phyloP scores from a whole-genome alignment of 768 basidiomycete genomes.

The Termitomyces sp. region DNA sequence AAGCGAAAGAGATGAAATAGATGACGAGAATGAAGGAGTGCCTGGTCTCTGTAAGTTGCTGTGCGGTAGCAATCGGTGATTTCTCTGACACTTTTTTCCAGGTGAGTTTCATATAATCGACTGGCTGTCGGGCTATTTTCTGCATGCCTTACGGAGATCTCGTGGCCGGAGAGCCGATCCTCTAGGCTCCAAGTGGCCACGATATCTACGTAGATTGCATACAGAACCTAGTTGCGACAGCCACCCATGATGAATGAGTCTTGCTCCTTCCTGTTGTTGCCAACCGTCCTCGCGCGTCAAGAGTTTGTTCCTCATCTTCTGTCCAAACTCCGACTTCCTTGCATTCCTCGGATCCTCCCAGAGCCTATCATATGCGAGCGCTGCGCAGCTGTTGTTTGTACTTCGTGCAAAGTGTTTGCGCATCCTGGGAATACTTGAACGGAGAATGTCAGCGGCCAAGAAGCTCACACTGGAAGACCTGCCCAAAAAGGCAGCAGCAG shows the following conservation, averaged over 20 bases:
- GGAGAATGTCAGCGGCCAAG: conserved; percentile 42
- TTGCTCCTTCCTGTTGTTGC: conserved; percentile 52
- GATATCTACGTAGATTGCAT: conserved; percentile 47
- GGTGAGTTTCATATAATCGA: neutral
- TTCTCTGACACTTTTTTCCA: too few relatives aligned
- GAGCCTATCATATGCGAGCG: conserved; percentile 26
- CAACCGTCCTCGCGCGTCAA: conserved; percentile 28
- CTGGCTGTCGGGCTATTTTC: conserved; percentile 17
- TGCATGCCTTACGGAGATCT: conserved; percentile 20
- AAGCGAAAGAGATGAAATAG: too few relatives aligned
- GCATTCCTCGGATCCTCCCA: conserved; percentile 43
- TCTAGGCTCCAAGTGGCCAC: conserved; percentile 46
- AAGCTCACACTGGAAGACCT: conserved; percentile 61
- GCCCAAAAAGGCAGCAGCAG: conserved; percentile 54
- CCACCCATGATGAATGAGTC: conserved; percentile 52
- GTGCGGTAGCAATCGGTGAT: too few relatives aligned
- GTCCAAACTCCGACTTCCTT: conserved; percentile 46
- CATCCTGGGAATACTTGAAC: conserved; percentile 41
- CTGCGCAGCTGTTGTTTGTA: conserved; percentile 42
- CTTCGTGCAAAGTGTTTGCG: conserved; percentile 44
- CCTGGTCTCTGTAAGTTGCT: too few relatives aligned
- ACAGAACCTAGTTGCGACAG: conserved; percentile 36
- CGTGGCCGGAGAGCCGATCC: conserved; percentile 23
- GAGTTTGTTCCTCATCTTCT: conserved; percentile 55
- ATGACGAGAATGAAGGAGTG: too few relatives aligned